phyloP scores from a whole-genome alignment of 148 eudicot genomes.

The Suaeda aralocaspica region DNA sequence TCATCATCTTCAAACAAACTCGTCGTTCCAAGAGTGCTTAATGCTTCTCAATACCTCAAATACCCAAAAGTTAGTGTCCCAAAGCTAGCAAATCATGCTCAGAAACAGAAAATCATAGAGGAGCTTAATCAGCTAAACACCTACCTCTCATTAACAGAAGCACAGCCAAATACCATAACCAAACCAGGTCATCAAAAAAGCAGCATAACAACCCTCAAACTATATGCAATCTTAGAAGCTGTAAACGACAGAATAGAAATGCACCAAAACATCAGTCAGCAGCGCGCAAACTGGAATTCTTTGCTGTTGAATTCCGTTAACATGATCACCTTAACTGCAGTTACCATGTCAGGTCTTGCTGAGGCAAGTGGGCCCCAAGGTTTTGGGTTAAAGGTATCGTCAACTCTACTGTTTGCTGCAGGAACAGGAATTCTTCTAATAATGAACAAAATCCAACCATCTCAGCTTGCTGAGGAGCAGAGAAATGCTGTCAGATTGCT shows the following conservation, averaged over 20 bases:
- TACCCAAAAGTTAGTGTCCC: slow-evolving; percentile 14
- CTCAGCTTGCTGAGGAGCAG: slow-evolving; percentile 67
- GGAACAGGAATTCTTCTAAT: slow-evolving; percentile 42
- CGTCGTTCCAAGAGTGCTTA: slow-evolving; percentile 1
- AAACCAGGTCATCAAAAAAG: not conserved
- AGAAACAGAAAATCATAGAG: not conserved
- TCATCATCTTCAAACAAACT: slow-evolving; percentile 5
- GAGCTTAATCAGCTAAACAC: slow-evolving; percentile 9
- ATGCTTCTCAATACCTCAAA: slow-evolving; percentile 11
- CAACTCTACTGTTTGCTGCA: slow-evolving; percentile 43
- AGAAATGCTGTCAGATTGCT: slow-evolving; percentile 51
- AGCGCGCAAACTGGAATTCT: slow-evolving; percentile 58
- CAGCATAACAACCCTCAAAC: slow-evolving; percentile 19
- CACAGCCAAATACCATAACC: not conserved
- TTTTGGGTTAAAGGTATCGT: slow-evolving; percentile 36
- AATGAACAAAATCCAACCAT: slow-evolving; percentile 70
- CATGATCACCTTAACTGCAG: slow-evolving; percentile 52
- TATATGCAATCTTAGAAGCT: slow-evolving; percentile 45
- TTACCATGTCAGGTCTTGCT: slow-evolving; percentile 45
- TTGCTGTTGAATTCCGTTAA: slow-evolving; percentile 58
- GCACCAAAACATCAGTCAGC: slow-evolving; percentile 54
- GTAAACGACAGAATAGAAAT: slow-evolving; percentile 60
- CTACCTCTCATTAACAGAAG: not conserved
- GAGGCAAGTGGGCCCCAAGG: slow-evolving; percentile 9
- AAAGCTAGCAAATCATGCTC: slow-evolving; percentile 15